A percentile compares a stretch with the other conserved stretches of the same genome.
These are phyloP conservation scores for Arthromyces matolae DNA, from an alignment of 768 basidiomycete species.

Conservation along the genomic window DNA sequence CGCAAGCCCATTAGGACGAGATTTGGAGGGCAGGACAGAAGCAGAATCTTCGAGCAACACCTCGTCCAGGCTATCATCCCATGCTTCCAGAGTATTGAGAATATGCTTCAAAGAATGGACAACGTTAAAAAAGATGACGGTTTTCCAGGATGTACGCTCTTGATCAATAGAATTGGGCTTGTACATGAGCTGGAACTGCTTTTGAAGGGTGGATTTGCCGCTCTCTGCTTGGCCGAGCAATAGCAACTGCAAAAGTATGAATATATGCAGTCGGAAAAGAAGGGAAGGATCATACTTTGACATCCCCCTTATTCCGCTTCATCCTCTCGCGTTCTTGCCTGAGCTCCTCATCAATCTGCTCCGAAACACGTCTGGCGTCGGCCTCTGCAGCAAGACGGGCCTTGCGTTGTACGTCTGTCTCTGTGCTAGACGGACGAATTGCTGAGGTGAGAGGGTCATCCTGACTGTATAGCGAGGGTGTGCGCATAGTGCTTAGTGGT, in stretches of 20 bases:
- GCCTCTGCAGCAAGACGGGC: slow-evolving; percentile 61
- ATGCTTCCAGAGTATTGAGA: slow-evolving; percentile 55
- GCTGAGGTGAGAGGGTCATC: slow-evolving; percentile 74
- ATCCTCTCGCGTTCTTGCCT: slow-evolving; percentile 63
- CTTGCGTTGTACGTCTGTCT: slow-evolving; percentile 63
- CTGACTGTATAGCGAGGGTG: slow-evolving; percentile 68
- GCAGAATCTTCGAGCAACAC: slow-evolving; percentile 32
- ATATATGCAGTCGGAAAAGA: slow-evolving; percentile 32
- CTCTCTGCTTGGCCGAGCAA: slow-evolving; percentile 78
- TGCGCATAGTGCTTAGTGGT: slow-evolving; percentile 43
- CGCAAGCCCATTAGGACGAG: slow-evolving; percentile 29
- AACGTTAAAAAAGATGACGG: slow-evolving; percentile 74
- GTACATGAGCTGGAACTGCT: slow-evolving; percentile 82
- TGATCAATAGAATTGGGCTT: slow-evolving; percentile 64
- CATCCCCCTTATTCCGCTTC: slow-evolving; percentile 66
- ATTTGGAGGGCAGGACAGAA: slow-evolving; percentile 23
- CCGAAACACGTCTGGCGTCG: slow-evolving; percentile 72
- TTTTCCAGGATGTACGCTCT: slow-evolving; percentile 70
- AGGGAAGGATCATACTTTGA: slow-evolving; percentile 47
- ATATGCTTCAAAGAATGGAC: slow-evolving; percentile 70
- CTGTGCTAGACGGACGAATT: slow-evolving; percentile 58
- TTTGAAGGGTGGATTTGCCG: slow-evolving; percentile 73
- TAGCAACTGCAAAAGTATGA: slow-evolving; percentile 47
- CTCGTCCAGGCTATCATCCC: slow-evolving; percentile 59
- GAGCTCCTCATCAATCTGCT: slow-evolving; percentile 80